A percentile compares a stretch with the other conserved stretches of the same genome.
phyloP scores from a whole-genome alignment of 2,329 filamentous ascomycete species.

The Pleoardoris graminearum region DNA sequence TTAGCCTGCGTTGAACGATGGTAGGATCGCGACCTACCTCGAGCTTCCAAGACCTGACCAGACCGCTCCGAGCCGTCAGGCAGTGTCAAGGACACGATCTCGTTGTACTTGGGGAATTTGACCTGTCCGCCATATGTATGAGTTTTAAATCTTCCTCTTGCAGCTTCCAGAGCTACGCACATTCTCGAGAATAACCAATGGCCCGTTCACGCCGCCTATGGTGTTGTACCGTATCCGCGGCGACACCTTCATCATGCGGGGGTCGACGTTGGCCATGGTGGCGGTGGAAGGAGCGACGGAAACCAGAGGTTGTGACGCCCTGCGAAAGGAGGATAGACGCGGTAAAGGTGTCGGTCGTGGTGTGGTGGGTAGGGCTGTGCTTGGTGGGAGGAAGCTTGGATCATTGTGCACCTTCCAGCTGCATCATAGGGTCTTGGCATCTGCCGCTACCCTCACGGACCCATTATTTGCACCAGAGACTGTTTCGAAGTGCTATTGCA shows the following conservation, averaged over 20 bases:
- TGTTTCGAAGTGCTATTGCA: neutral
- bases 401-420: slow-evolving; percentile 15
- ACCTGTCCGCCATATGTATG: slow-evolving; percentile 61
- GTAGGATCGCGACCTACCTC: slow-evolving; percentile 64
- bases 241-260: slow-evolving; percentile 61
- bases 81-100: slow-evolving; percentile 94
- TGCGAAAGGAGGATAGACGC: slow-evolving; percentile 20
- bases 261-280: slow-evolving; percentile 48
- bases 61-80: slow-evolving; percentile 93
- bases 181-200: slow-evolving; percentile 96
- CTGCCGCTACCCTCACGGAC: neutral
- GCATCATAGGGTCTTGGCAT: slow-evolving; percentile 5
- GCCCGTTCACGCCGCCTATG: slow-evolving; percentile 95
- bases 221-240: slow-evolving; percentile 93
- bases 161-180: slow-evolving; percentile 56
- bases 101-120: slow-evolving; percentile 97
- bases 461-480: neutral
- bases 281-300: slow-evolving; percentile 26
- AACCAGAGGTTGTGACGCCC: slow-evolving; percentile 19
- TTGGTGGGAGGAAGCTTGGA: slow-evolving; percentile 36
- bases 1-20: slow-evolving; percentile 21
- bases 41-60: slow-evolving; percentile 94
- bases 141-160: slow-evolving; percentile 19
- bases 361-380: slow-evolving; percentile 28
- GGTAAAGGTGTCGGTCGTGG: slow-evolving; percentile 14